Base-by-base conservation (phyloP, 2,329 filamentous ascomycete species). In the Didymosphaeria variabile region DNA sequence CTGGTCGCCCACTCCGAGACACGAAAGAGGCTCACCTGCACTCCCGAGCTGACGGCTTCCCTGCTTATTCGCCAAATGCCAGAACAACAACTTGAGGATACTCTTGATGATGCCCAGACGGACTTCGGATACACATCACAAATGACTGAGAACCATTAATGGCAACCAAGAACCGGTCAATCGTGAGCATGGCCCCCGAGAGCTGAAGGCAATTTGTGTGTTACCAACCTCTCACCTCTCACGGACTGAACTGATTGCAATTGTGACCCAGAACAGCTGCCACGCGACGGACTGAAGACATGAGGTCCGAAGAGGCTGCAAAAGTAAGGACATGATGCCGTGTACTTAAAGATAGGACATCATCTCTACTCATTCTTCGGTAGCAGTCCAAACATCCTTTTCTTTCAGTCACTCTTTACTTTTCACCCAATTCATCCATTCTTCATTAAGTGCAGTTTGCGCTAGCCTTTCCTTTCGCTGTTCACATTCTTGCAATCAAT, bases 11-110 rank as follows among this genome's bases (percentile, higher is more conserved):
- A n/a, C n/a, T n/a, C n/a, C n/a, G n/a, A n/a, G n/a, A n/a, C n/a
- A n/a, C n/a, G n/a, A n/a, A n/a, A n/a, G n/a, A n/a, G 47, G 47
- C 47, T 34, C 26, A 32, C 19, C 19, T 17, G 47, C 15, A n/a
- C 31, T 49, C 5, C 46, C 21, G 5, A 13, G 46, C 46, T 49
- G 46, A 49, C 47, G 47, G 47, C 47, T 50, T 50, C 32, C 47
- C 47, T 50, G 46, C 46, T 5, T 31, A 49, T 50, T 17, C 47
- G 34, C 47, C 47, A n/a, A 12, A 15, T 17, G 19, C 26, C 47
- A 50, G 47, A 50, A 8, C 47, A 49, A 21, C 45, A 50, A 49
- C 5, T 31, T 29, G 10, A 49, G 46, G 10, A 13, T 23, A 32
- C 15, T 50, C n/a, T 34, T 50, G 47, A 50, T 17, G 15, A 12